Percentiles rank a stretch among this genome's conserved stretches.
Evolutionary conservation across 805 yeast species (phyloP).

Genomic region (Candida mattraensis): DNA sequence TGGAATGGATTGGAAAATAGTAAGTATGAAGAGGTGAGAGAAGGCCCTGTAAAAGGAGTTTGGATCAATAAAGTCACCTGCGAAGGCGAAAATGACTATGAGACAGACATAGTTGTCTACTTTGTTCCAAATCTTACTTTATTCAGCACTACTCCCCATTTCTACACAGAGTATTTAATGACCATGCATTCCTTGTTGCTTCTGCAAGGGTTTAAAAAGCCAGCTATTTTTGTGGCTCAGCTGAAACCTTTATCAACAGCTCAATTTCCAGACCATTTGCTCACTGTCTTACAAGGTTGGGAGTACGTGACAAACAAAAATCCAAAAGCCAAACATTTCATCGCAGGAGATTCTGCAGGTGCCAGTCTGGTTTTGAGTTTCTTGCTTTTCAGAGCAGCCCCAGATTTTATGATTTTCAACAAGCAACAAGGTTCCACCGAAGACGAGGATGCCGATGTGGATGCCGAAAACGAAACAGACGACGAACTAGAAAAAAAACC

Average conservation of each 20-base stretch:
- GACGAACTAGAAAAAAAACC: background rate
- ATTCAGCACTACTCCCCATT: conserved; percentile 36
- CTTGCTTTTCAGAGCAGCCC: conserved; percentile 38
- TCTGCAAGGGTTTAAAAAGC: conserved; percentile 50
- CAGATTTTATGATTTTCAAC: conserved; percentile 22
- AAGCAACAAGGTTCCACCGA: conserved; percentile 9
- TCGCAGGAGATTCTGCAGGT: conserved; percentile 51
- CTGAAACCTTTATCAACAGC: conserved; percentile 17
- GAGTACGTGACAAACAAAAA: conserved; percentile 22
- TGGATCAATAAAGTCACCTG: conserved; percentile 28
- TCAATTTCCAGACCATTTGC: conserved; percentile 30
- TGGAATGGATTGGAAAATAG: conserved; percentile 37
- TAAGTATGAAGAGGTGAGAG: conserved; percentile 20
- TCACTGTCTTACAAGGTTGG: conserved; percentile 34
- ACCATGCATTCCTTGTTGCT: conserved; percentile 41
- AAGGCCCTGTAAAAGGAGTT: conserved; percentile 18
- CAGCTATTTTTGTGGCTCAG: conserved; percentile 43
- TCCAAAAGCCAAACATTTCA: conserved; percentile 32
- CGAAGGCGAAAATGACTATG: conserved; percentile 28
- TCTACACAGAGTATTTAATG: conserved; percentile 46
- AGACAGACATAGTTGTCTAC: conserved; percentile 42
- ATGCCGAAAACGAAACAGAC: background rate
- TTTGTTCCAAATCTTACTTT: conserved; percentile 47
- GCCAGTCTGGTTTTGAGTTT: conserved; percentile 42
- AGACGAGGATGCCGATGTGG: conserved; percentile 34